Percentiles rank a stretch among this genome's conserved stretches.
phyloP scores from a whole-genome alignment of 768 basidiomycete species.

The Leucocoprinus sp. region DNA sequence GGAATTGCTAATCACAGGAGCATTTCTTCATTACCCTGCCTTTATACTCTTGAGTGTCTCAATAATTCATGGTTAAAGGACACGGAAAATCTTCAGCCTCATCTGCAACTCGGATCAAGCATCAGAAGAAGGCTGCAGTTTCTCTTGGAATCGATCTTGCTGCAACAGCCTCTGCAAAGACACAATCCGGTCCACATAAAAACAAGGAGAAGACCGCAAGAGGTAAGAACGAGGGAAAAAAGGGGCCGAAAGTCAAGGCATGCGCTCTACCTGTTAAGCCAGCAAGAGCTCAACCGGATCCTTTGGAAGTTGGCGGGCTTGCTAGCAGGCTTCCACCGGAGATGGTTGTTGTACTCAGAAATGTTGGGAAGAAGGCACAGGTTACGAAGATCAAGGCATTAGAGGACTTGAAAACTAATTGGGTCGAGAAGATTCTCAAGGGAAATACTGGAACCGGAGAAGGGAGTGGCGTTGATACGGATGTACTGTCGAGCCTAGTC shows the following conservation, averaged over 20 bases:
- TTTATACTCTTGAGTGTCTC: too few species aligned
- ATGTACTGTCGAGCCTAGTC: conserved; percentile 31
- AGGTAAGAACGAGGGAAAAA: conserved; percentile 49
- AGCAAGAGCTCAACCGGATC: conserved; percentile 67
- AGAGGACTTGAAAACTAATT: conserved; percentile 68
- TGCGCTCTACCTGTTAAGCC: conserved; percentile 86
- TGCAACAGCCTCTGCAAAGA: conserved; percentile 9
- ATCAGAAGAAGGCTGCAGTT: conserved; percentile 75
- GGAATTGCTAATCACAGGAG: background rate
- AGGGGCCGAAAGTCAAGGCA: conserved; percentile 74
- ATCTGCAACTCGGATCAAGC: conserved; percentile 87
- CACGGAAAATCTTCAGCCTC: conserved; percentile 69
- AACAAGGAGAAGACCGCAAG: conserved; percentile 35
- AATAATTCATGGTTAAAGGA: conserved; percentile 3
- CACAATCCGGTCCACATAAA: conserved; percentile 4
- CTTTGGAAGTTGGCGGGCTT: conserved; percentile 77
- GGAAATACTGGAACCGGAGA: conserved; percentile 23
- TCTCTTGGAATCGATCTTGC: conserved; percentile 27
- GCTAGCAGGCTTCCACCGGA: conserved; percentile 70
- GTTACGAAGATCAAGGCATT: conserved; percentile 79
- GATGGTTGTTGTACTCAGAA: conserved; percentile 71
- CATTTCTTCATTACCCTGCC: too few species aligned
- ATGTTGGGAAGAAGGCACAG: conserved; percentile 83
- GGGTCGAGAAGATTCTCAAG: conserved; percentile 50
- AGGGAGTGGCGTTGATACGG: conserved; percentile 27